Conservation (phyloP, 306 rosid genomes). For the Sicyos baderoa region DNA sequence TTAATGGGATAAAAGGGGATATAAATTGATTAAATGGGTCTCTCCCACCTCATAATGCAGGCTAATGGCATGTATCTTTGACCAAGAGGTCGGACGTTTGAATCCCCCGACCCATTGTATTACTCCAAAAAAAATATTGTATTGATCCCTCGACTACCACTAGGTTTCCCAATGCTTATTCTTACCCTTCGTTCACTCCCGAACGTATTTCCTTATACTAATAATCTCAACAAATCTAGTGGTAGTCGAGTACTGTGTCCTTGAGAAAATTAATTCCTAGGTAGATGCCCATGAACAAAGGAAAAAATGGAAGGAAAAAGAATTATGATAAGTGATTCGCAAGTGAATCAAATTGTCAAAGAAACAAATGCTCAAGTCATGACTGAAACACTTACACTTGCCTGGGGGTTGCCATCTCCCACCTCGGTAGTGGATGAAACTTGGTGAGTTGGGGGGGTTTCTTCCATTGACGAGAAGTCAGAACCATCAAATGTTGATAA, state of each 20-base stretch:
- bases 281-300: not conserved
- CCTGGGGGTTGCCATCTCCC: conserved; percentile 35
- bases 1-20: not conserved
- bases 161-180: not conserved
- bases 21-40: not conserved
- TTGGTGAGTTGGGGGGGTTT: conserved; percentile 52
- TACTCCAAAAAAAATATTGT: no score
- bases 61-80: no score
- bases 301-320: not conserved
- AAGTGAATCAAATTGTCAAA: conserved; percentile 1
- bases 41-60: not conserved
- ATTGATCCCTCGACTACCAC: not conserved
- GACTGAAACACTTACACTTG: conserved; percentile 34
- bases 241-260: no score
- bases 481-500: conserved; percentile 92
- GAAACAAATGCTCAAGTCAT: conserved; percentile 1
- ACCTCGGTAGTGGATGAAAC: conserved; percentile 39
- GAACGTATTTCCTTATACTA: no score
- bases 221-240: no score
- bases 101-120: no score
- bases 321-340: not conserved
- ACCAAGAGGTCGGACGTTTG: no score
- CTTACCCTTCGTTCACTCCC: not conserved
- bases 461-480: conserved; percentile 88
- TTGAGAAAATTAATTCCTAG: not conserved